Evolutionary conservation across 1,284 basidiomycete species (phyloP).

Genomic region (Sanghuangporus sanghuang): DNA sequence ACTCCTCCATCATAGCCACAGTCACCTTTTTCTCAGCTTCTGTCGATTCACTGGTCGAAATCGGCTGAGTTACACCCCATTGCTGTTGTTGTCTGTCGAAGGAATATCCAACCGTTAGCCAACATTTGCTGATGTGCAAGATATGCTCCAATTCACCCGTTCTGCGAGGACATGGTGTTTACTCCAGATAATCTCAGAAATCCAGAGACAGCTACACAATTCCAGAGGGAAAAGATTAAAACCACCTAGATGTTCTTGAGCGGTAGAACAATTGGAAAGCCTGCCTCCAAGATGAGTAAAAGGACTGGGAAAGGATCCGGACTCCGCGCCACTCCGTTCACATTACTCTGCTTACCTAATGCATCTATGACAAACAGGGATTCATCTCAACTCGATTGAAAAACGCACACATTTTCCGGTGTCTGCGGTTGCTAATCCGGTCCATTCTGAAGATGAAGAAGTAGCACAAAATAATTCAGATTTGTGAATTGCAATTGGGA

Average conservation of each 20-base stretch:
- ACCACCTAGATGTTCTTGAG: background rate
- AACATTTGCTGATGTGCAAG: background rate
- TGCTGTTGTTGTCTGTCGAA: constrained; percentile 12
- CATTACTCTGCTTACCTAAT: too few relatives aligned
- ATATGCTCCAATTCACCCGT: constrained; percentile 9
- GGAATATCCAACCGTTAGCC: background rate
- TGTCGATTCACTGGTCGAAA: constrained; percentile 74
- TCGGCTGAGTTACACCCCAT: constrained; percentile 82
- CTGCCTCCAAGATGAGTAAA: too few relatives aligned
- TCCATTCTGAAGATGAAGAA: too few relatives aligned
- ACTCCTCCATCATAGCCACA: constrained; percentile 81
- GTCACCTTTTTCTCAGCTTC: constrained; percentile 81
- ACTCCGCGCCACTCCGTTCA: too few relatives aligned
- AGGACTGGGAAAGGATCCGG: too few relatives aligned
- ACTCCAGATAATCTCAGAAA: background rate
- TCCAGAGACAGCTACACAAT: background rate
- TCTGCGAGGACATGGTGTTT: constrained; percentile 9
- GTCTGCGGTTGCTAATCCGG: too few relatives aligned
- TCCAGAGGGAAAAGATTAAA: background rate
- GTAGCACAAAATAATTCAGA: too few relatives aligned
- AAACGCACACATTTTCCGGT: too few relatives aligned
- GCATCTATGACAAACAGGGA: too few relatives aligned
- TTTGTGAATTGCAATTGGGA: too few relatives aligned
- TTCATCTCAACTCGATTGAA: too few relatives aligned
- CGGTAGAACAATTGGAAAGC: background rate